Evolutionary conservation across 2,329 filamentous ascomycete genomes (phyloP).

Genomic region (Pseudogymnoascus sp.): DNA sequence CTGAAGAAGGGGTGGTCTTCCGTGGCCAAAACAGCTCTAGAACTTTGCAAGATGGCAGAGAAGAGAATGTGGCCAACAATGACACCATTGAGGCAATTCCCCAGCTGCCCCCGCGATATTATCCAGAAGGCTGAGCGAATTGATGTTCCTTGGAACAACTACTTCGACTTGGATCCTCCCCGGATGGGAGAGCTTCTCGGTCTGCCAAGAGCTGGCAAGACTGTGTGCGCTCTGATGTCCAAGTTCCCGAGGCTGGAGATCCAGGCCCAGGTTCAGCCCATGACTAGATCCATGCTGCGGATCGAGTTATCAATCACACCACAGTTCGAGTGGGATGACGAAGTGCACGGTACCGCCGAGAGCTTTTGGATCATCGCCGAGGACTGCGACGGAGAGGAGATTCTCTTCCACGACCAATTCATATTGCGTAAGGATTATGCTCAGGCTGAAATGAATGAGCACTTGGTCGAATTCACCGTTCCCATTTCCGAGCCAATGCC

Average conservation of each 20-base stretch:
- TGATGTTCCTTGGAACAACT: slow-evolving; percentile 85
- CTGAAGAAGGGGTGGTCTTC: slow-evolving; percentile 93
- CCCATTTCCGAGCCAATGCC: slow-evolving; percentile 97
- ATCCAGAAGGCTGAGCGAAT: slow-evolving; percentile 90
- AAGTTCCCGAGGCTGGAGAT: slow-evolving; percentile 93
- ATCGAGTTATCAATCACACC: slow-evolving; percentile 87
- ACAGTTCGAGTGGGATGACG: slow-evolving; percentile 92
- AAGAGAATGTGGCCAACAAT: slow-evolving; percentile 99
- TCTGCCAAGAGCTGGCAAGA: slow-evolving; percentile 77
- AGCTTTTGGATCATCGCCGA: slow-evolving; percentile 97
- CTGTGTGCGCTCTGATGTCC: slow-evolving; percentile 76
- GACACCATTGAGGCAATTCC: slow-evolving; percentile 89
- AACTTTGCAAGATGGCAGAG: slow-evolving; percentile 98
- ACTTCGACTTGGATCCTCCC: slow-evolving; percentile 93
- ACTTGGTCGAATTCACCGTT: slow-evolving; percentile 91
- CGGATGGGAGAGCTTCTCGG: slow-evolving; percentile 92
- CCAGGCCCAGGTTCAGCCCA: slow-evolving; percentile 86
- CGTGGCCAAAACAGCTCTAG: slow-evolving; percentile 84
- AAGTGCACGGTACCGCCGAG: slow-evolving; percentile 78
- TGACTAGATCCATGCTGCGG: slow-evolving; percentile 87
- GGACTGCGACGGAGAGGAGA: slow-evolving; percentile 93
- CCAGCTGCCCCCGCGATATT: slow-evolving; percentile 72
- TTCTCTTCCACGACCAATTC: slow-evolving; percentile 91
- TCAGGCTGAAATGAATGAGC: slow-evolving; percentile 76
- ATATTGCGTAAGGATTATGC: slow-evolving; percentile 86